Base-by-base conservation (phyloP, 169 alveolate genomes). In the Besnoitia besnoiti region DNA sequence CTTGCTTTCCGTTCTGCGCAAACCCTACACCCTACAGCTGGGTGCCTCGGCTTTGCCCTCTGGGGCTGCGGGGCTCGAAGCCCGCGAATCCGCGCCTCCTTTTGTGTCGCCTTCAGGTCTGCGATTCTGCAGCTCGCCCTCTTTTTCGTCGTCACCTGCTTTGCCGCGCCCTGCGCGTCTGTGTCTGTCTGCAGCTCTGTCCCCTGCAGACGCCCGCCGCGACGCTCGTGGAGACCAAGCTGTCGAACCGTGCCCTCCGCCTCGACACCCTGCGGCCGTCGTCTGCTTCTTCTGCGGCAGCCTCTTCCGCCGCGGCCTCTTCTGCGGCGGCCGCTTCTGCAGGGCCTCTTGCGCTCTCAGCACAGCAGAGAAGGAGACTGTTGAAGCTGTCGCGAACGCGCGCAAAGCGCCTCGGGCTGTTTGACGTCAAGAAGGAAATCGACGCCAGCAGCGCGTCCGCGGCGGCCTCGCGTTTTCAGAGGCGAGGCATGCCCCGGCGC, bases 151-250 rank as follows among this genome's bases (percentile, higher is more conserved):
- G 12, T n/a, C 42, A 35, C 33, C 33, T 24, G 37, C 37, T 61
- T 61, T 61, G 10, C 19, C 76, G 10, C 76, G 76, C 5, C 37
- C 76, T 61, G 37, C 76, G 19, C 37, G 10, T n/a, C 76, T 61
- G 35, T 61, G 76, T 8, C 19, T 24, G 30, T 4, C 59, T 75
- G 85, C 87, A 89, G 92, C 76, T 47, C 40, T 89, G 92, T 40
- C 92, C 92, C 24, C 79, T 89, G 77, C 92, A 55, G 30, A 67
- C 80, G 80, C 59, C 92, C 16, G 92, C 92, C 33, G 92, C 92
- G 24, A 67, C 50, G n/a, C 77, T 89, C 37, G 92, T 89, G 47
- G 35, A 35, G 39, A 61, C 46, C 21, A 89, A 89, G 88, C 59
- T 89, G 59, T 79, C 87, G 50, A 40, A 59, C 44, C 92, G 92